Base-by-base conservation (phyloP, 2,329 filamentous ascomycete species). In the Penicillium sp. region DNA sequence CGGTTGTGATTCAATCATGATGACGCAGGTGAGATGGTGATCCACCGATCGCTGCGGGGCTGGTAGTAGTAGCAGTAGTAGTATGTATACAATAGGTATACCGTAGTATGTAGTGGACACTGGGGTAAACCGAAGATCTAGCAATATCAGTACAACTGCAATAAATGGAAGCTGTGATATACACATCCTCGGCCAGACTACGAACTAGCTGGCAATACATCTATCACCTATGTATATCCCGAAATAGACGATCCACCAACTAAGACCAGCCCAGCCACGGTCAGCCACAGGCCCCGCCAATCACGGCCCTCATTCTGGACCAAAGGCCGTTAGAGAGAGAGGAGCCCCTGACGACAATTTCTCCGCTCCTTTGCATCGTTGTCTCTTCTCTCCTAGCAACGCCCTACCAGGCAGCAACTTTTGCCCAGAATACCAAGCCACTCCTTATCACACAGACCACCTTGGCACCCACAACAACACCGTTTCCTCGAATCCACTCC, bases 21-120 rank as follows among this genome's bases (percentile, higher is more conserved):
- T 63, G 60, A 63, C 60, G 60, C 60, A 62, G 49, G 51, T 55
- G 57, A 62, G 46, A 52, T 45, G 10, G 46, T 40, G 46, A 49
- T 52, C 47, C 51, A 51, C 51, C 53, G 57, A 54, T 54, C 53
- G 33, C 34, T 52, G 43, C 39, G 49, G 32, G 49, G 44, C 30
- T 15, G 2, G 15, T 17, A 12, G n/a, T n/a, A n/a, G n/a, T n/a
- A n/a, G n/a, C n/a, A 10, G 10, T 15, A 34, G 18, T 13, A 23
- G 15, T 18, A 34, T 18, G 3, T 4, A 34, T n/a, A 18, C 32
- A 34, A 4, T 18, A 7, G 13, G 15, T 18, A 34, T 15, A 8
- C 32, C 5, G 32, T 30, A 8, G 18, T 36, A n/a, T n/a, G n/a
- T n/a, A n/a, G n/a, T n/a, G n/a, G n/a, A n/a, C n/a, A n/a, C n/a